A percentile compares a stretch with the other conserved stretches of the same genome.
Evolutionary conservation across 306 rosid species (phyloP).

Genomic region (Lupinus albus): DNA sequence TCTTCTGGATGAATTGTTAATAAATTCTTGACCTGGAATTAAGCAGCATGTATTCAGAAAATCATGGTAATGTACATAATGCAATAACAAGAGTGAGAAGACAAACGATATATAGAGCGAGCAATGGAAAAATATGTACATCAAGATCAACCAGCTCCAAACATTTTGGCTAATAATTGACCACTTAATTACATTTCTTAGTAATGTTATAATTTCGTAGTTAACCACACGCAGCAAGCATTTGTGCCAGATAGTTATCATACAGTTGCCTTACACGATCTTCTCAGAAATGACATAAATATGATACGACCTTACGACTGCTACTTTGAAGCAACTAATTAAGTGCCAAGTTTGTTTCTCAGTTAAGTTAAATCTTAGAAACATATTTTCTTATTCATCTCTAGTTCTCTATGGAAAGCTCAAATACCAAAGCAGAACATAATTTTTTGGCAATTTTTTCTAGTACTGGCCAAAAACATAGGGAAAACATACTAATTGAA

Average conservation of each 20-base stretch:
- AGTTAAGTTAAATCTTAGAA: background rate
- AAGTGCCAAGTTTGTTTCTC: background rate
- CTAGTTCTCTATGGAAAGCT: background rate
- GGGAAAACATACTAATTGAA: background rate
- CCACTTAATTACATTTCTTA: background rate
- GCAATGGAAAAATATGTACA: background rate
- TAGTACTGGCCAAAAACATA: background rate
- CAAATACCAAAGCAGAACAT: background rate
- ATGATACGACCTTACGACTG: background rate
- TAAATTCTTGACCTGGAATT: slow-evolving; percentile 77
- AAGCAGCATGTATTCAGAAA: slow-evolving; percentile 33
- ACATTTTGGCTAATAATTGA: background rate
- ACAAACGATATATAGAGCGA: background rate
- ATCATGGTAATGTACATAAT: background rate
- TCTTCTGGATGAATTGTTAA: slow-evolving; percentile 80
- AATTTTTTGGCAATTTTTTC: background rate
- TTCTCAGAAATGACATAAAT: background rate
- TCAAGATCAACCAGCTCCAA: background rate
- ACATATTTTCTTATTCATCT: background rate
- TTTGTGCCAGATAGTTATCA: background rate
- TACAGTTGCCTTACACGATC: background rate
- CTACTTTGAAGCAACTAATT: slow-evolving; percentile 3
- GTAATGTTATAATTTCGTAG: background rate
- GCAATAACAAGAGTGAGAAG: background rate
- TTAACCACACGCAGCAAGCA: too few relatives aligned